Conservation (phyloP, 768 basidiomycete species). For the Auricularia auricula-judae region DNA sequence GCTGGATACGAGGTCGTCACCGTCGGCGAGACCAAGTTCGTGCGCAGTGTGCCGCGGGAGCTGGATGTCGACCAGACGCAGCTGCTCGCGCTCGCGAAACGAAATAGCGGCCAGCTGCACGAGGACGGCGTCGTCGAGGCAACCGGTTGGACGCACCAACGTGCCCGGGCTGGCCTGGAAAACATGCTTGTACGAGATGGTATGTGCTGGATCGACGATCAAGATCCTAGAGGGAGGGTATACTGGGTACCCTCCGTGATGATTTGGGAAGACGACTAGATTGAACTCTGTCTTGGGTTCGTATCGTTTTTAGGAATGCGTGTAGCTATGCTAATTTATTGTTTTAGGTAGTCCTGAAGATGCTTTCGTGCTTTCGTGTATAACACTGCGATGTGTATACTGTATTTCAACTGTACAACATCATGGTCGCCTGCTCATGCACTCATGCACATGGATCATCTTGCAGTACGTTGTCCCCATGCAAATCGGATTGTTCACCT, state of each 20-base stretch:
- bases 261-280: constrained; percentile 52
- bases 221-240: constrained; percentile 52
- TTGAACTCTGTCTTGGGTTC: too few relatives aligned
- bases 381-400: too few relatives aligned
- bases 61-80: constrained; percentile 83
- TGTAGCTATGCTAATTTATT: too few relatives aligned
- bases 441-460: too few relatives aligned
- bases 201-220: constrained; percentile 90
- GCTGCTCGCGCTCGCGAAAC: constrained; percentile 53
- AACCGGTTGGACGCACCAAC: constrained; percentile 68
- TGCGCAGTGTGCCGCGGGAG: constrained; percentile 82
- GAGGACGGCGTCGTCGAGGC: constrained; percentile 47
- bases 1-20: constrained; percentile 85
- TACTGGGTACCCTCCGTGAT: constrained; percentile 89
- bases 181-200: constrained; percentile 89
- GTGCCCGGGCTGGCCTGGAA: constrained; percentile 68
- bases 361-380: too few relatives aligned
- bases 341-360: too few relatives aligned
- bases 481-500: too few relatives aligned
- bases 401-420: too few relatives aligned
- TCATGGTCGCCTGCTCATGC: too few relatives aligned
- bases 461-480: too few relatives aligned
- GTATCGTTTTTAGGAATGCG: too few relatives aligned
- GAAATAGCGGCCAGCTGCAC: constrained; percentile 57
- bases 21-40: constrained; percentile 58